These are phyloP conservation scores for Zymoseptoria pseudotritici DNA, from an alignment of 2,329 filamentous ascomycete species.

Conservation along the genomic window DNA sequence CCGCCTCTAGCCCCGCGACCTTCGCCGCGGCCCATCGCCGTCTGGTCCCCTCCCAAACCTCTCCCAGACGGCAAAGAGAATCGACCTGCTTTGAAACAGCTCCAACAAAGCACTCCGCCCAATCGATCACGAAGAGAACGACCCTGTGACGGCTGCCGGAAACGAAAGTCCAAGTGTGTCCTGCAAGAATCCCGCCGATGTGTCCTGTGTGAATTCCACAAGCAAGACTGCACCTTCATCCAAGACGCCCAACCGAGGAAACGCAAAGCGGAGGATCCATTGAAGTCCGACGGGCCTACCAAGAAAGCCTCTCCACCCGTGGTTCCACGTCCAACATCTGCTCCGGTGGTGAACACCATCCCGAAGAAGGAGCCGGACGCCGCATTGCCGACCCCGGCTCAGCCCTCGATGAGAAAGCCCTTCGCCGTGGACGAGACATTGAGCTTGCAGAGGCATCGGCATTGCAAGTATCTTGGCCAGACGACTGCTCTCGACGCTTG, in stretches of 20 bases:
- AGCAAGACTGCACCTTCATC: slow-evolving; percentile 70
- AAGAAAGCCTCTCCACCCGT: slow-evolving; percentile 17
- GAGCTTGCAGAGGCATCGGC: slow-evolving; percentile 69
- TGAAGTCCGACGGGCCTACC: slow-evolving; percentile 12
- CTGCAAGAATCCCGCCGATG: slow-evolving; percentile 67
- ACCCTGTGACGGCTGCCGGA: slow-evolving; percentile 65
- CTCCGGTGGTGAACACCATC: slow-evolving; percentile 2
- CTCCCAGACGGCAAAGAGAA: slow-evolving; percentile 38
- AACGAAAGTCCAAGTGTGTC: slow-evolving; percentile 68
- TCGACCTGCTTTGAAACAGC: slow-evolving; percentile 29
- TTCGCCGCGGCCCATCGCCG: slow-evolving; percentile 38
- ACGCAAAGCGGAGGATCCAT: slow-evolving; percentile 62
- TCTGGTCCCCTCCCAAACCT: slow-evolving; percentile 37
- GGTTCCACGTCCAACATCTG: neutral
- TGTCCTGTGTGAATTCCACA: slow-evolving; percentile 69
- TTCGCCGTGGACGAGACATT: slow-evolving; percentile 44
- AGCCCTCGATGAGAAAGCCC: slow-evolving; percentile 23
- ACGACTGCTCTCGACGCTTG: slow-evolving; percentile 78
- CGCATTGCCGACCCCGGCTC: slow-evolving; percentile 2
- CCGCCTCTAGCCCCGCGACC: slow-evolving; percentile 41
- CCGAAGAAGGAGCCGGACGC: slow-evolving; percentile 1
- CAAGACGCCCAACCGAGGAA: slow-evolving; percentile 72
- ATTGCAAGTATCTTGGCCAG: slow-evolving; percentile 75
- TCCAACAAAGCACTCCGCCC: slow-evolving; percentile 21
- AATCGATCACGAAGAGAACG: slow-evolving; percentile 24